phyloP scores from a whole-genome alignment of 1,139 yeast species.

The Suhomyces terraborum region DNA sequence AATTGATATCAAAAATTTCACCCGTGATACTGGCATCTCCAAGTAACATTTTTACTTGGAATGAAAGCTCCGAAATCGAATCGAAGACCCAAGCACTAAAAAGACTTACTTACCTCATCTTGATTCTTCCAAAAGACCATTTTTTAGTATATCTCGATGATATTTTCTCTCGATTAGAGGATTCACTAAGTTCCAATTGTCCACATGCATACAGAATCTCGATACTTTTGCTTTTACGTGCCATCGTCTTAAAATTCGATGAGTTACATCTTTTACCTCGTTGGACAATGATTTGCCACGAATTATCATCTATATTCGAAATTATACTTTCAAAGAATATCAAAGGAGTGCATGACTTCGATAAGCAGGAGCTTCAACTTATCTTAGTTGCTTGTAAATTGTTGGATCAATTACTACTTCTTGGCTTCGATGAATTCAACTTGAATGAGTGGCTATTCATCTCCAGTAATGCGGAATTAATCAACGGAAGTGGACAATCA shows the following conservation, averaged over 20 bases:
- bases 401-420: slow-evolving; percentile 67
- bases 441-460: slow-evolving; percentile 85
- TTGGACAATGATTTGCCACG: slow-evolving; percentile 71
- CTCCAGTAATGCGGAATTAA: slow-evolving; percentile 67
- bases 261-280: slow-evolving; percentile 65
- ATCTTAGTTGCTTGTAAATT: slow-evolving; percentile 69
- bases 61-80: slow-evolving; percentile 64
- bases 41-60: slow-evolving; percentile 71
- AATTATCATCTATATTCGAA: slow-evolving; percentile 56
- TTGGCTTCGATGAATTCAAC: slow-evolving; percentile 78
- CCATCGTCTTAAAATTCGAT: slow-evolving; percentile 60
- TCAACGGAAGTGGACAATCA: slow-evolving; percentile 40
- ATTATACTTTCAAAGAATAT: slow-evolving; percentile 30
- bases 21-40: slow-evolving; percentile 52
- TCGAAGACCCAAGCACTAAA: slow-evolving; percentile 51
- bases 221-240: slow-evolving; percentile 60
- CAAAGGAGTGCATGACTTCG: slow-evolving; percentile 34
- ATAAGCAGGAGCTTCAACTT: slow-evolving; percentile 42
- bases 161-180: slow-evolving; percentile 52
- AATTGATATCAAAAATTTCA: slow-evolving; percentile 52
- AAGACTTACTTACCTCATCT: slow-evolving; percentile 61
- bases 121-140: slow-evolving; percentile 61
- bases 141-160: slow-evolving; percentile 53
- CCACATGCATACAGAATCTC: slow-evolving; percentile 45
- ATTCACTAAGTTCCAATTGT: slow-evolving; percentile 35